Conservation (phyloP, 2,329 filamentous ascomycete genomes). For the Fusarium poae region DNA sequence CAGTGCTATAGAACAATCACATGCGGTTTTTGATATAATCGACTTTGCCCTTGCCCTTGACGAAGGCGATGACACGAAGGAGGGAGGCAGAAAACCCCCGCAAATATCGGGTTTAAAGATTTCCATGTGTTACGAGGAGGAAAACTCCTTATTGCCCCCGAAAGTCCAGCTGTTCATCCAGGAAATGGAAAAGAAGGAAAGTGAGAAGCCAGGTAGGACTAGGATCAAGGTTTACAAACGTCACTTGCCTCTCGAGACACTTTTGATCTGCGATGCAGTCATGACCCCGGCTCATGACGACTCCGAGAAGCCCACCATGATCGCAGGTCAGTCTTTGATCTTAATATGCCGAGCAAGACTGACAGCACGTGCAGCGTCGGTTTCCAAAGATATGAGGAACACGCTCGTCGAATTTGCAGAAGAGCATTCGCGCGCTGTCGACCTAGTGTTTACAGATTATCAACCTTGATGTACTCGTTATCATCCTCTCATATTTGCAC, state of each 20-base stretch:
- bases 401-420: constrained; percentile 4
- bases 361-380: constrained; percentile 22
- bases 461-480: too few relatives aligned
- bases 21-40: constrained; percentile 10
- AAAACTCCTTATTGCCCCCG: not conserved
- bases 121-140: constrained; percentile 9
- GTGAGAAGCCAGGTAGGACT: too few relatives aligned
- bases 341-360: too few relatives aligned
- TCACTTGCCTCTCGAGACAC: not conserved
- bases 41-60: constrained; percentile 10
- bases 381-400: constrained; percentile 8
- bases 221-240: not conserved
- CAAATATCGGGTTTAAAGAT: too few relatives aligned
- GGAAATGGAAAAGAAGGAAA: too few relatives aligned
- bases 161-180: constrained; percentile 6
- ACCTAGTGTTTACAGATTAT: constrained; percentile 22
- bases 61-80: too few relatives aligned
- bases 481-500: too few relatives aligned
- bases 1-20: not conserved
- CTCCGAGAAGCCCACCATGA: constrained; percentile 4
- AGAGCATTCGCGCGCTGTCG: constrained; percentile 3
- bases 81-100: too few relatives aligned
- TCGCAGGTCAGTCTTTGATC: too few relatives aligned
- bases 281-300: not conserved
- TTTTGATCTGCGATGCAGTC: not conserved